A percentile compares a stretch with the other conserved stretches of the same genome.
These are phyloP conservation scores for Dalbergia oliveri DNA, from an alignment of 306 rosid species.

Conservation along the genomic window DNA sequence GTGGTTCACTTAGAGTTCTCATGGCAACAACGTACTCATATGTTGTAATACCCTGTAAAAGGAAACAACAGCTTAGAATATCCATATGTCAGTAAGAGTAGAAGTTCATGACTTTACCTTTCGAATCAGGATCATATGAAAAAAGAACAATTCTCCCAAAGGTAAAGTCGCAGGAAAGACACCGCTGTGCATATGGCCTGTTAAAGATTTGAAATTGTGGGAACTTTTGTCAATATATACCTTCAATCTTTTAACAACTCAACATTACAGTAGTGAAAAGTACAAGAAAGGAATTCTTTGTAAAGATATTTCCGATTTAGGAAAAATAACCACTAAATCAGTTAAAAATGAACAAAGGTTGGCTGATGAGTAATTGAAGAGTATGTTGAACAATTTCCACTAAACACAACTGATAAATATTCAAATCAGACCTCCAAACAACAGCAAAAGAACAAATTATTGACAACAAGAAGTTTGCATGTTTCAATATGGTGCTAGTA, in stretches of 20 bases:
- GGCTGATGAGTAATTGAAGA: constrained; percentile 6
- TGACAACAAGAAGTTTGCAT: neutral
- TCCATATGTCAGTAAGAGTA: constrained; percentile 11
- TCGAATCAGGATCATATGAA: constrained; percentile 81
- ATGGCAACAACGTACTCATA: constrained; percentile 89
- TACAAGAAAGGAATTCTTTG: neutral
- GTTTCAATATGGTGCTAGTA: neutral
- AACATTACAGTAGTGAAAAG: constrained; percentile 28
- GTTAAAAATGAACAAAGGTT: neutral
- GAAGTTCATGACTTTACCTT: constrained; percentile 63
- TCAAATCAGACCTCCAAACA: constrained; percentile 8
- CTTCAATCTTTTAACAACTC: constrained; percentile 17
- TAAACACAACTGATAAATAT: constrained; percentile 30
- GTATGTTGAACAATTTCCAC: constrained; percentile 26
- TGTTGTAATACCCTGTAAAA: constrained; percentile 80
- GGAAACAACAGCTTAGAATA: constrained; percentile 44
- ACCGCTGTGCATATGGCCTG: constrained; percentile 86
- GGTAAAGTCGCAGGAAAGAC: constrained; percentile 79
- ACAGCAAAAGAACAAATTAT: neutral
- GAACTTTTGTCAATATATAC: neutral
- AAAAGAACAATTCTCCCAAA: constrained; percentile 84
- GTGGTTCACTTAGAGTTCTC: constrained; percentile 82
- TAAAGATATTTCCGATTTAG: constrained; percentile 4
- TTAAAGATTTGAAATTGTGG: constrained; percentile 42
- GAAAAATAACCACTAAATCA: constrained; percentile 28